These are phyloP conservation scores for Trichoderma breve DNA, from an alignment of 2,329 filamentous ascomycete species.

Conservation along the genomic window DNA sequence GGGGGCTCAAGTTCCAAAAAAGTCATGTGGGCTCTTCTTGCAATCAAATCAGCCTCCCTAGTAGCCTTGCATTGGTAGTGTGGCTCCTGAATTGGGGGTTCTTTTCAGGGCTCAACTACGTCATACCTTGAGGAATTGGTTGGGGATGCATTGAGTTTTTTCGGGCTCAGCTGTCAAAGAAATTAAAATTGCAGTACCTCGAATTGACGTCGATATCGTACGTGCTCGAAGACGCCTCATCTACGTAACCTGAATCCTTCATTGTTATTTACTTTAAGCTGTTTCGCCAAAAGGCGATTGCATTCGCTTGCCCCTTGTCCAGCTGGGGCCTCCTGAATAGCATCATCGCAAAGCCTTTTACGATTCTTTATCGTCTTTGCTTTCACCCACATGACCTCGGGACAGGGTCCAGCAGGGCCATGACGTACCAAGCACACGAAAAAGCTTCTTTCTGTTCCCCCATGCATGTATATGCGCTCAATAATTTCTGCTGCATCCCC, in stretches of 20 bases:
- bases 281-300: not conserved
- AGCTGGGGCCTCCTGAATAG: not conserved
- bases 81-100: not conserved
- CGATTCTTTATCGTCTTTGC: not conserved
- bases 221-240: not conserved
- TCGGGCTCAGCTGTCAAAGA: not conserved
- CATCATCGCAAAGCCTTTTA: not conserved
- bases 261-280: not conserved
- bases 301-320: not conserved
- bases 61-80: constrained; percentile 1
- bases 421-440: not conserved
- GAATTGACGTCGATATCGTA: not conserved
- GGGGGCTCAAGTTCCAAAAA: not conserved
- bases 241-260: not conserved
- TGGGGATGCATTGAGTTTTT: not conserved
- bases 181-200: not conserved
- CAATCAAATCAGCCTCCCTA: constrained; percentile 6
- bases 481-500: not conserved
- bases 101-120: constrained; percentile 2
- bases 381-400: not conserved
- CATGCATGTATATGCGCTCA: not conserved
- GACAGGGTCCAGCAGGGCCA: not conserved
- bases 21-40: constrained; percentile 1
- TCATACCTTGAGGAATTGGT: not conserved
- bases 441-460: not conserved